A percentile compares a stretch with the other conserved stretches of the same genome.
Conservation (phyloP, 352 stramenopile species). For the Phytophthora sojae region DNA sequence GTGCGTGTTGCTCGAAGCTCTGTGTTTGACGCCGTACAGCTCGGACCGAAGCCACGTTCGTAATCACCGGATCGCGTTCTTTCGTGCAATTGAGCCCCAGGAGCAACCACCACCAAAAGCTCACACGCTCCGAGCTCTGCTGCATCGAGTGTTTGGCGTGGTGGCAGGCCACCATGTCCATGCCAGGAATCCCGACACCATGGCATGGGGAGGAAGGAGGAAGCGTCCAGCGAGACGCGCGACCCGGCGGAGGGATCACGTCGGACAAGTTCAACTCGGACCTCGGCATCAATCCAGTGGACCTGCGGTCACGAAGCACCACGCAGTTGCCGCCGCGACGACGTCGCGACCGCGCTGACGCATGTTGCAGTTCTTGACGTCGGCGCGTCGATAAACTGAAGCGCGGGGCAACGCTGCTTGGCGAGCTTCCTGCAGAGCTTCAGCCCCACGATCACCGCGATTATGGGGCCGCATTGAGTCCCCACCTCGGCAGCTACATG, state of each 20-base stretch:
- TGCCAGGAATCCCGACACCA: neutral
- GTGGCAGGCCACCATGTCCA: neutral
- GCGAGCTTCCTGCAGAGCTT: neutral
- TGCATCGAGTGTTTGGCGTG: neutral
- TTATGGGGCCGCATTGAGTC: no score
- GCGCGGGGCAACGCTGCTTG: no score
- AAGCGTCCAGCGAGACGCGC: conserved; percentile 6
- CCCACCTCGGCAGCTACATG: no score
- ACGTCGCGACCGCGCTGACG: neutral
- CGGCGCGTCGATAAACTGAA: conserved; percentile 32
- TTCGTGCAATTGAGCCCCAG: conserved; percentile 25
- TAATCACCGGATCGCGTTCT: conserved; percentile 21
- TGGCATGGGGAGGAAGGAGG: neutral
- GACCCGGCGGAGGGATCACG: neutral
- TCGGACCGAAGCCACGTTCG: conserved; percentile 22
- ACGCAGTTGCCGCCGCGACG: conserved; percentile 1
- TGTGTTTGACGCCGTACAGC: neutral
- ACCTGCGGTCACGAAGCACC: conserved; percentile 9
- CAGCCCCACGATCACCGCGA: no score
- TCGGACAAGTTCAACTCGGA: conserved; percentile 25
- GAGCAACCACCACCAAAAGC: conserved; percentile 36
- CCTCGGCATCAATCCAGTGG: conserved; percentile 25
- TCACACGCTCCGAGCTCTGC: neutral
- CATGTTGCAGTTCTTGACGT: neutral
- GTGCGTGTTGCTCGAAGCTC: conserved; percentile 6